Evolutionary conservation across 2,329 filamentous ascomycete species (phyloP), one percentile per base, ranked within the genome.

Genomic region (Diaporthe sp.): DNA sequence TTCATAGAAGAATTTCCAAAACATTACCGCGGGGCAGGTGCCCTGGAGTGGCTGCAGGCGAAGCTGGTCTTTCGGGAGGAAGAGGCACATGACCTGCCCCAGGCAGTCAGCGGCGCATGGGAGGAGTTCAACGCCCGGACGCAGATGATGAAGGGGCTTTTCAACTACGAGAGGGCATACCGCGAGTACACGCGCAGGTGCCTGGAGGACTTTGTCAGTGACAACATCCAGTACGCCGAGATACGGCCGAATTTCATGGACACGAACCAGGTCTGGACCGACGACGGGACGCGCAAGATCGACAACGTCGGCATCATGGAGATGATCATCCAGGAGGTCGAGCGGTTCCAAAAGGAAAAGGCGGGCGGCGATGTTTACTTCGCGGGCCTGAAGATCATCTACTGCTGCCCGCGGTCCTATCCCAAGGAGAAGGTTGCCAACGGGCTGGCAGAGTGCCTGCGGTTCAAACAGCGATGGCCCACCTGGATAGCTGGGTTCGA

Each of bases 41-140:
- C 83, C 9, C 85, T 87, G 76, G 79, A 84, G 17, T 94, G 92
- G 92, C 84, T 94, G 15, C 83, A 85, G 53, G 84, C 84, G 17
- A 94, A 94, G 82, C 88, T 94, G 77, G 85, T 91, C 1, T 92
- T 94, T 60, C 84, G 87, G 46, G 88, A 91, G 77, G 84, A 90
- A 7, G 92, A 94, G 80, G 88, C 91, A 0, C 88, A 94, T 79
- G 84, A 86, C 42, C 79, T 83, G 55, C 80, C 85, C 1, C 88
- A 90, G 76, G 90, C 88, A 9, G 82, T 85, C 19, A 83, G 65
- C 72, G 89, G 89, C 9, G 87, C 88, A 9, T 92, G 90, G 90
- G 85, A 87, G 75, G 88, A 88, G 79, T 95, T 95, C 71, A 77
- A 77, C 65, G 39, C 49, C 34, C 74, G 76, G 13, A 92, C 90